Percentiles rank a stretch among this genome's conserved stretches.
These are phyloP conservation scores for Prunus salicina DNA, from an alignment of 306 rosid species.

Conservation along the genomic window DNA sequence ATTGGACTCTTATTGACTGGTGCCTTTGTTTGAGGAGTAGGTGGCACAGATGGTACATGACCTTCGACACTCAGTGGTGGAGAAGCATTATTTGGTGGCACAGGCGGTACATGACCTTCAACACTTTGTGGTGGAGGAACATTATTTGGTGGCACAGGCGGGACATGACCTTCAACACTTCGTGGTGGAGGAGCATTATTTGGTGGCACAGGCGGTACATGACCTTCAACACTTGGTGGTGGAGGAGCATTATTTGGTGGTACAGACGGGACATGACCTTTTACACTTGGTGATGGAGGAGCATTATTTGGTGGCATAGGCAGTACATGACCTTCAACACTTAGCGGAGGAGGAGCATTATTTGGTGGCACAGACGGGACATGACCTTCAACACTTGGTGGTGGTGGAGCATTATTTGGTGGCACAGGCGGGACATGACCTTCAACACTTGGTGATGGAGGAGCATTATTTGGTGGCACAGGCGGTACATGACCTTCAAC, in stretches of 20 bases:
- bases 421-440: constrained; percentile 31
- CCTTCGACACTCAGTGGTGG: constrained; percentile 37
- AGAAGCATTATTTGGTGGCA: constrained; percentile 37
- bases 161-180: constrained; percentile 33
- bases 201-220: constrained; percentile 27
- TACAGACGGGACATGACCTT: constrained; percentile 20
- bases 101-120: constrained; percentile 27
- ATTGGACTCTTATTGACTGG: constrained; percentile 21
- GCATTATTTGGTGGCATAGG: constrained; percentile 27
- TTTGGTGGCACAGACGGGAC: constrained; percentile 27
- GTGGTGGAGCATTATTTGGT: constrained; percentile 33
- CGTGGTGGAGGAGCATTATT: constrained; percentile 36
- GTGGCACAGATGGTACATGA: constrained; percentile 48
- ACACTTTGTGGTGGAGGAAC: constrained; percentile 36
- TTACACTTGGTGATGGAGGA: constrained; percentile 42
- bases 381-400: constrained; percentile 34
- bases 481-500: constrained; percentile 28
- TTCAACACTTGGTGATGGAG: constrained; percentile 38
- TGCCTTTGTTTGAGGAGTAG: constrained; percentile 27
- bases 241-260: constrained; percentile 38
- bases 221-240: constrained; percentile 34
- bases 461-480: constrained; percentile 33
- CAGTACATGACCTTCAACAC: constrained; percentile 31
- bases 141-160: constrained; percentile 20
- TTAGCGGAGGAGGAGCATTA: constrained; percentile 37